Percentiles rank a stretch among this genome's conserved stretches.
Conservation (phyloP, 352 stramenopile genomes). For the Globisporangium paddicum region DNA sequence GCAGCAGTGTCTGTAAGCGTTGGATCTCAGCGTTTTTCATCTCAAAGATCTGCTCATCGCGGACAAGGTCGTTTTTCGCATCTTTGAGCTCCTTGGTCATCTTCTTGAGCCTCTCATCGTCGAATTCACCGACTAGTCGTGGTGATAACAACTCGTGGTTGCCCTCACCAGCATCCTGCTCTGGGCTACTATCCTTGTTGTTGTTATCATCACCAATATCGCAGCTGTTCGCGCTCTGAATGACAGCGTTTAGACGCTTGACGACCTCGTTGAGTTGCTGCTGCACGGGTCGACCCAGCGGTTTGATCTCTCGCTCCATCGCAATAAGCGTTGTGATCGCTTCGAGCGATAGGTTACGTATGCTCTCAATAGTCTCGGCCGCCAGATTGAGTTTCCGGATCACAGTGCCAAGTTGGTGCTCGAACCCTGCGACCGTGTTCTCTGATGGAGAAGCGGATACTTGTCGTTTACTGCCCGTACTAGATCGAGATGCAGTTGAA, state of each 20-base stretch:
- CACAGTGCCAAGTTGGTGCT: conserved; percentile 28
- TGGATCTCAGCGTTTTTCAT: conserved; percentile 81
- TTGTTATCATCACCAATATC: conserved; percentile 19
- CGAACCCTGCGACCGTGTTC: background rate
- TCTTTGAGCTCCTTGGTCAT: conserved; percentile 55
- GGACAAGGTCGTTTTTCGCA: conserved; percentile 57
- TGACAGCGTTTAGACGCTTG: conserved; percentile 63
- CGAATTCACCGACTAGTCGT: background rate
- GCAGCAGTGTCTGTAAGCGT: conserved; percentile 44
- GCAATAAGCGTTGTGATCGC: conserved; percentile 65
- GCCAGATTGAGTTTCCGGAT: conserved; percentile 36
- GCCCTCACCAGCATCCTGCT: conserved; percentile 4
- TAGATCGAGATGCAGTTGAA: background rate
- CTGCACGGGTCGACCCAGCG: conserved; percentile 62
- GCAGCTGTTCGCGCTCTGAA: conserved; percentile 56
- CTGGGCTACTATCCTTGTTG: conserved; percentile 5
- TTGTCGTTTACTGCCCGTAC: background rate
- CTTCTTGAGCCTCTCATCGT: conserved; percentile 20
- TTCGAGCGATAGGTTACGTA: conserved; percentile 56
- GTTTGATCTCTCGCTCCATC: conserved; percentile 74
- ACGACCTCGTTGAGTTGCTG: conserved; percentile 81
- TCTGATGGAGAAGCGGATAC: background rate
- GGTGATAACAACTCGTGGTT: background rate
- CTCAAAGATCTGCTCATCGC: conserved; percentile 83
- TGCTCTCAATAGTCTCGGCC: conserved; percentile 46